These are phyloP conservation scores for Juglanconis oblonga DNA, from an alignment of 2,329 filamentous ascomycete genomes.

Conservation along the genomic window DNA sequence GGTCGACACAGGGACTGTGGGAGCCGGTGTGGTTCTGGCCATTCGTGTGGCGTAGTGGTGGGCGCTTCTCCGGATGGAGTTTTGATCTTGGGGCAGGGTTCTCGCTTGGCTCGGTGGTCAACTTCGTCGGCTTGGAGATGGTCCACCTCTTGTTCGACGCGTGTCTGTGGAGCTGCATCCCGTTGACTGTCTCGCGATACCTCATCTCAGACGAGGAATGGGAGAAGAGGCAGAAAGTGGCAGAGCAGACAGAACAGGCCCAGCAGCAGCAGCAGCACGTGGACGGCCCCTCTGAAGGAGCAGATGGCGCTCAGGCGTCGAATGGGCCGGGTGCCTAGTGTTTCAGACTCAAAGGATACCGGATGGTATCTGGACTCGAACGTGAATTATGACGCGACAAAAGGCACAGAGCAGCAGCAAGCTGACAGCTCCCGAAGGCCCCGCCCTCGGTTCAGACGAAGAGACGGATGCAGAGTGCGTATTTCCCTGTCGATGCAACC, in stretches of 20 bases:
- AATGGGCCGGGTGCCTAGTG: neutral
- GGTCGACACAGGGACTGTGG: constrained; percentile 38
- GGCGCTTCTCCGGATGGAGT: constrained; percentile 21
- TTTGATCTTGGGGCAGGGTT: constrained; percentile 32
- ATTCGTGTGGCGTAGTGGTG: neutral
- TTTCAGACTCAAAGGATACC: neutral
- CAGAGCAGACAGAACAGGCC: constrained; percentile 5
- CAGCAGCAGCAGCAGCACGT: neutral
- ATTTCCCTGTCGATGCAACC: too few species aligned
- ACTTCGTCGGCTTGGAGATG: constrained; percentile 45
- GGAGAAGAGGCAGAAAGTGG: constrained; percentile 11
- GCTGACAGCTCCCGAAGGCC: neutral
- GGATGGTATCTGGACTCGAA: neutral
- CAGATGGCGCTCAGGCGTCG: neutral
- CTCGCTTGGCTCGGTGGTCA: constrained; percentile 38
- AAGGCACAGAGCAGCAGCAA: neutral
- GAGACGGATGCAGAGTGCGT: too few species aligned
- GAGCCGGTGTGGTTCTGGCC: constrained; percentile 17
- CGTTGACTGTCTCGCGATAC: constrained; percentile 25
- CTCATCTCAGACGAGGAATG: constrained; percentile 16
- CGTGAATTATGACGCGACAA: neutral
- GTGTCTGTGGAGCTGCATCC: constrained; percentile 44
- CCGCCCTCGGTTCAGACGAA: too few species aligned
- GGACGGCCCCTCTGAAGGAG: neutral
- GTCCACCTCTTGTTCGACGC: constrained; percentile 41